Percentiles rank a stretch among this genome's conserved stretches.
phyloP scores from a whole-genome alignment of 1,284 basidiomycete species.

The Flammula alnicola region DNA sequence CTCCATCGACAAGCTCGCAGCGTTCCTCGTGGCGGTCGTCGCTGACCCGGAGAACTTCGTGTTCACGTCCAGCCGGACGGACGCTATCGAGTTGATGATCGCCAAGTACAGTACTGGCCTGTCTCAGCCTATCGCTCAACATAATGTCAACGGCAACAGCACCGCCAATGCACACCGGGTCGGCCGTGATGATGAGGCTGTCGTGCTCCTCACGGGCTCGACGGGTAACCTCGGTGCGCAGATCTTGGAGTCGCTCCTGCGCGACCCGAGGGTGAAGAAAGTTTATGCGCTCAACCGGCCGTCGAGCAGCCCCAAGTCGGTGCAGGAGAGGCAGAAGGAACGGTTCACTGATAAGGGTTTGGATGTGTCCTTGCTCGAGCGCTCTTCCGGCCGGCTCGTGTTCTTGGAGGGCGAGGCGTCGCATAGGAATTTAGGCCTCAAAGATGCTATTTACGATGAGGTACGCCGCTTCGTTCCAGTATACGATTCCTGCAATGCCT shows the following conservation, averaged over 20 bases:
- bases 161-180: conserved; percentile 30
- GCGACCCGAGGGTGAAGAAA: conserved; percentile 22
- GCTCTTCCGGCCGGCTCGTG: conserved; percentile 32
- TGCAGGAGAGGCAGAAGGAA: conserved; percentile 27
- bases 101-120: conserved; percentile 34
- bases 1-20: conserved; percentile 32
- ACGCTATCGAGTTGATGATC: conserved; percentile 38
- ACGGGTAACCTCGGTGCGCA: conserved; percentile 37
- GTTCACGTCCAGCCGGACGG: conserved; percentile 14
- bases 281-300: conserved; percentile 30
- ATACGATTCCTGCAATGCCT: not conserved
- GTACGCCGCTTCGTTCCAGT: conserved; percentile 32
- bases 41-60: conserved; percentile 20
- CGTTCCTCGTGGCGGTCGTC: conserved; percentile 29
- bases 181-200: conserved; percentile 28
- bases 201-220: conserved; percentile 30
- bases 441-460: conserved; percentile 31
- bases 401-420: conserved; percentile 39
- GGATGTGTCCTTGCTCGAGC: conserved; percentile 31
- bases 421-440: conserved; percentile 34
- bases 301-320: conserved; percentile 27
- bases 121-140: conserved; percentile 7
- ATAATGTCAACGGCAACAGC: conserved; percentile 10
- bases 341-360: conserved; percentile 38
- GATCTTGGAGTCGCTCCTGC: conserved; percentile 26